Evolutionary conservation across 78 protist genomes (phyloP).

Genomic region (Polysphondylium violaceum): DNA sequence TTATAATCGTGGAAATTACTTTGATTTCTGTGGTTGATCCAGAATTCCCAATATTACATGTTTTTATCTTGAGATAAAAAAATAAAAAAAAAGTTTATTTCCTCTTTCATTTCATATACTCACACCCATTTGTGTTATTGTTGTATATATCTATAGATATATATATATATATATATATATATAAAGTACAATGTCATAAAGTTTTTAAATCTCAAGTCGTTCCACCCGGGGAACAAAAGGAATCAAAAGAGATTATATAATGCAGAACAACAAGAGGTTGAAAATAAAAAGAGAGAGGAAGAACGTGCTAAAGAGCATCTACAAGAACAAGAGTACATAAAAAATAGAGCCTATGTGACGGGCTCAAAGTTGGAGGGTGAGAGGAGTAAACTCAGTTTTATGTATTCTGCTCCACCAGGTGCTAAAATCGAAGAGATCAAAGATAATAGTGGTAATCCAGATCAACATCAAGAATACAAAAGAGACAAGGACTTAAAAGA

Average conservation of each 20-base stretch:
- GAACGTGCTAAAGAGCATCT: constrained; percentile 53
- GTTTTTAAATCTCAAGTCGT: constrained; percentile 52
- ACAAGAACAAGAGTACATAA: constrained; percentile 51
- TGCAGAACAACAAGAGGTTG: constrained; percentile 44
- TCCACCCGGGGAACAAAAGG: constrained; percentile 51
- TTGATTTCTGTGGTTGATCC: too few relatives aligned
- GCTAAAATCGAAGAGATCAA: neutral
- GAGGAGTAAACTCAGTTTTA: constrained; percentile 55
- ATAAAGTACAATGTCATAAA: neutral
- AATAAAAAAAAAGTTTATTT: too few relatives aligned
- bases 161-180: too few relatives aligned
- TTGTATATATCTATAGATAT: too few relatives aligned
- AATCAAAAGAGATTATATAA: constrained; percentile 56
- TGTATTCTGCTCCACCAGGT: constrained; percentile 65
- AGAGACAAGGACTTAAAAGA: constrained; percentile 41
- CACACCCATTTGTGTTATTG: neutral
- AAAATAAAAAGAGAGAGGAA: neutral
- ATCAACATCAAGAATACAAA: constrained; percentile 3
- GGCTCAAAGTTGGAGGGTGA: constrained; percentile 61
- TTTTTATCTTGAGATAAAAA: too few relatives aligned
- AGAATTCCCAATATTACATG: too few relatives aligned
- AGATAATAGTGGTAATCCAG: neutral
- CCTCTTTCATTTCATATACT: neutral
- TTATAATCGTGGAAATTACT: too few relatives aligned
- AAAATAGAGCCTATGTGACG: constrained; percentile 30